phyloP scores from a whole-genome alignment of 441 rosid species.

The Francoa sonchifolia region DNA sequence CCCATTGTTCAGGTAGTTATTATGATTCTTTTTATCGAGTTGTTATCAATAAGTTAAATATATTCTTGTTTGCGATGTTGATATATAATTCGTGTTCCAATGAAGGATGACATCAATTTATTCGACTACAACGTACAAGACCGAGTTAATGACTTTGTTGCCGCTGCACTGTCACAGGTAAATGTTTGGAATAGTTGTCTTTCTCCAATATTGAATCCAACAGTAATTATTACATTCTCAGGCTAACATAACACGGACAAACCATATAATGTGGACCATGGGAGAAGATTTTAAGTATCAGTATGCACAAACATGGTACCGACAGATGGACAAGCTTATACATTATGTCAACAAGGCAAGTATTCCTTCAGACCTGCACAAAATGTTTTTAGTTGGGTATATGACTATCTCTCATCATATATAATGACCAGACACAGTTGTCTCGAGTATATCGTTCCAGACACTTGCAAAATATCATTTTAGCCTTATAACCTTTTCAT shows the following conservation, averaged over 20 bases:
- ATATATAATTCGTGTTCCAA: slow-evolving; percentile 11
- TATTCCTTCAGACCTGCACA: no score
- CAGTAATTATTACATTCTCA: slow-evolving; percentile 25
- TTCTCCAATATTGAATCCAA: no score
- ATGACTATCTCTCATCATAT: no score
- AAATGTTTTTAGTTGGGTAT: no score
- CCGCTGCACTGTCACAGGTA: slow-evolving; percentile 93
- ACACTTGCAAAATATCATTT: no score
- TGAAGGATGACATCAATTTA: slow-evolving; percentile 67
- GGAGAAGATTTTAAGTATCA: slow-evolving; percentile 99
- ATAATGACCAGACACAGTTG: no score
- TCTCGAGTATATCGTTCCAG: no score
- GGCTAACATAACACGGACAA: slow-evolving; percentile 87
- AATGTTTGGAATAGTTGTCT: no score
- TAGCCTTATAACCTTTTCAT: no score
- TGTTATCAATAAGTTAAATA: no score
- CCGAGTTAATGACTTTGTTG: slow-evolving; percentile 76
- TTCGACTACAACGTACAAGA: slow-evolving; percentile 98
- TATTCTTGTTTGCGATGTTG: no score
- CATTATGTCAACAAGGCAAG: slow-evolving; percentile 90
- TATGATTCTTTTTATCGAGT: slow-evolving; percentile 1
- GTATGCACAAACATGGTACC: slow-evolving; percentile 85
- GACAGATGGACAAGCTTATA: slow-evolving; percentile 91
- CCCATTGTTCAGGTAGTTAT: slow-evolving; percentile 85
- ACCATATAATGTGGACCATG: slow-evolving; percentile 99